Evolutionary conservation across 306 rosid species (phyloP).

Genomic region (Trifolium repens): DNA sequence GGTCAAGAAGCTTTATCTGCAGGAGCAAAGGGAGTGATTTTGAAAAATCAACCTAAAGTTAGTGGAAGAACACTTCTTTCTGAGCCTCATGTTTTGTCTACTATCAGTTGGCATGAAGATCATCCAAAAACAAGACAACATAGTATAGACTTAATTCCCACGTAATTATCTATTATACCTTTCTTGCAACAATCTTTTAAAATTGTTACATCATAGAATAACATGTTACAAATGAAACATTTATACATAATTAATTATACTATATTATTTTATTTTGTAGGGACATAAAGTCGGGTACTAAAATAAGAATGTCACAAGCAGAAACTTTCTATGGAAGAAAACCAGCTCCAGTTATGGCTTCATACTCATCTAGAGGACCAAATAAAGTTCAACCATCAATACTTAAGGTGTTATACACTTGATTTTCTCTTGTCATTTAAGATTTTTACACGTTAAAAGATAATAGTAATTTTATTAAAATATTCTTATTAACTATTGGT

Average conservation of each 20-base stretch:
- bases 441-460: no score
- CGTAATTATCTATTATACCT: conserved; percentile 9
- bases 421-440: no score
- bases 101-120: background rate
- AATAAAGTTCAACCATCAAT: conserved; percentile 43
- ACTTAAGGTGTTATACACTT: conserved; percentile 37
- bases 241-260: background rate
- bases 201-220: background rate
- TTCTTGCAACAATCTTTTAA: no score
- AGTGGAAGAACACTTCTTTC: conserved; percentile 48
- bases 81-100: conserved; percentile 62
- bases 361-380: conserved; percentile 48
- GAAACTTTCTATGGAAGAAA: conserved; percentile 30
- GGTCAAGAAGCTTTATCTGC: no score
- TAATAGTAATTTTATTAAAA: no score
- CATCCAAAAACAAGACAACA: background rate
- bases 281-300: conserved; percentile 20
- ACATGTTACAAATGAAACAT: background rate
- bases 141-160: conserved; percentile 3
- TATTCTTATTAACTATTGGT: background rate
- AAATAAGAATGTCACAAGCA: conserved; percentile 37
- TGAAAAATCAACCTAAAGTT: no score
- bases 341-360: conserved; percentile 50
- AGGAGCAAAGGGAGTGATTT: no score
- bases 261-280: conserved; percentile 23